phyloP scores from a whole-genome alignment of 768 basidiomycete species.

The Mycena metata region DNA sequence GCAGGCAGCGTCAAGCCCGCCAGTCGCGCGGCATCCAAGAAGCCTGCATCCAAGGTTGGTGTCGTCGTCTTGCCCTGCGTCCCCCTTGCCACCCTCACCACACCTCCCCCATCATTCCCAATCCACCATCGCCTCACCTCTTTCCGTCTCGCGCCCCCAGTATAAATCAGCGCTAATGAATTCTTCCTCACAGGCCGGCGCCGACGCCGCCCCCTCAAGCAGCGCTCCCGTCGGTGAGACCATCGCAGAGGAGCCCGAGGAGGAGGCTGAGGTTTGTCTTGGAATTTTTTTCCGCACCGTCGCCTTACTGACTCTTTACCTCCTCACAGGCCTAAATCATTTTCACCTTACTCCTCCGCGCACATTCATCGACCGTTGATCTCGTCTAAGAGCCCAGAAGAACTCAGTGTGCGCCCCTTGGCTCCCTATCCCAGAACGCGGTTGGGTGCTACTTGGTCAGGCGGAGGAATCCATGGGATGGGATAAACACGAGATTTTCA shows the following conservation, averaged over 20 bases:
- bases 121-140: too few relatives aligned
- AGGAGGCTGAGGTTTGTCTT: conserved; percentile 40
- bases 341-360: too few relatives aligned
- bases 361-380: too few relatives aligned
- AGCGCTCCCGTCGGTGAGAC: conserved; percentile 48
- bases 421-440: too few relatives aligned
- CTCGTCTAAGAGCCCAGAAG: too few relatives aligned
- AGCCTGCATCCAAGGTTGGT: conserved; percentile 56
- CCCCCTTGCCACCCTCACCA: background rate
- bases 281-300: background rate
- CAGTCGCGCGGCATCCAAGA: conserved; percentile 71
- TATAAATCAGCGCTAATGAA: conserved; percentile 14
- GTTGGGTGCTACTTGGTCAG: too few relatives aligned
- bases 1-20: conserved; percentile 55
- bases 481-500: too few relatives aligned
- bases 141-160: too few relatives aligned
- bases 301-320: background rate
- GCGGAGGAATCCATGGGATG: too few relatives aligned
- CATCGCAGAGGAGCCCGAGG: conserved; percentile 59
- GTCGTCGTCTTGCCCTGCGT: background rate
- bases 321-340: conserved; percentile 20
- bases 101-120: too few relatives aligned
- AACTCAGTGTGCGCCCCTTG: too few relatives aligned
- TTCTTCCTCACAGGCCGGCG: conserved; percentile 45
- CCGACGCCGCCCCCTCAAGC: conserved; percentile 41